Conservation (phyloP, 768 basidiomycete genomes). For the Kwoniella pini region DNA sequence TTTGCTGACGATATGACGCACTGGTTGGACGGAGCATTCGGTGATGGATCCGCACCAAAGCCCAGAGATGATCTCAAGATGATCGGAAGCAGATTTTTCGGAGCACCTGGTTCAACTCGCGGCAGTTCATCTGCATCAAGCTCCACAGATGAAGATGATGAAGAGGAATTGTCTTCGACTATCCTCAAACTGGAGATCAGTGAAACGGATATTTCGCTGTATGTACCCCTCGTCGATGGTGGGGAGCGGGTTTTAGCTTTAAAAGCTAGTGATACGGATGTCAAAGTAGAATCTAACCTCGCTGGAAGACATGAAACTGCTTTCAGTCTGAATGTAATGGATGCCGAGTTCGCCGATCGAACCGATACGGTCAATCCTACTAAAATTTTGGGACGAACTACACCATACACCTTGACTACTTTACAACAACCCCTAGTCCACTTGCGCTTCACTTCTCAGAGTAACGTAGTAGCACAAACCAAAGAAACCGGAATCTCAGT, state of each 20-base stretch:
- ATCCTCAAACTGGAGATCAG: conserved; percentile 28
- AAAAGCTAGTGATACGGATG: conserved; percentile 64
- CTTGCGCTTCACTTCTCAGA: conserved; percentile 67
- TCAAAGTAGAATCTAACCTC: conserved; percentile 67
- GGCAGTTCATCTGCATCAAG: conserved; percentile 43
- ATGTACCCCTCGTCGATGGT: conserved; percentile 58
- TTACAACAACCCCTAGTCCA: conserved; percentile 35
- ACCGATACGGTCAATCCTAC: conserved; percentile 51
- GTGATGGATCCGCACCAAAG: conserved; percentile 47
- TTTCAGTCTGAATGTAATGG: conserved; percentile 66
- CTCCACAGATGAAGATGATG: conserved; percentile 38
- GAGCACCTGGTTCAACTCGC: conserved; percentile 25
- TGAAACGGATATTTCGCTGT: conserved; percentile 58
- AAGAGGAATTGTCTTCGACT: conserved; percentile 14
- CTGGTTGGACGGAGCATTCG: conserved; percentile 61
- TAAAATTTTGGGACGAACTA: conserved; percentile 62
- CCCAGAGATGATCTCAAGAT: conserved; percentile 62
- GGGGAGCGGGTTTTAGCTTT: conserved; percentile 56
- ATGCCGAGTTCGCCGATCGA: conserved; percentile 63
- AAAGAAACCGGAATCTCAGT: conserved; percentile 77
- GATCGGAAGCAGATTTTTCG: conserved; percentile 72
- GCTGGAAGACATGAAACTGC: conserved; percentile 75
- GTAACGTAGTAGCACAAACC: conserved; percentile 63
- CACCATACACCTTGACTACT: conserved; percentile 59
- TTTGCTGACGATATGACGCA: conserved; percentile 86